Evolutionary conservation across 331 rosid species (phyloP), one percentile per base, ranked within the genome.

Genomic region (Arachis monticola): DNA sequence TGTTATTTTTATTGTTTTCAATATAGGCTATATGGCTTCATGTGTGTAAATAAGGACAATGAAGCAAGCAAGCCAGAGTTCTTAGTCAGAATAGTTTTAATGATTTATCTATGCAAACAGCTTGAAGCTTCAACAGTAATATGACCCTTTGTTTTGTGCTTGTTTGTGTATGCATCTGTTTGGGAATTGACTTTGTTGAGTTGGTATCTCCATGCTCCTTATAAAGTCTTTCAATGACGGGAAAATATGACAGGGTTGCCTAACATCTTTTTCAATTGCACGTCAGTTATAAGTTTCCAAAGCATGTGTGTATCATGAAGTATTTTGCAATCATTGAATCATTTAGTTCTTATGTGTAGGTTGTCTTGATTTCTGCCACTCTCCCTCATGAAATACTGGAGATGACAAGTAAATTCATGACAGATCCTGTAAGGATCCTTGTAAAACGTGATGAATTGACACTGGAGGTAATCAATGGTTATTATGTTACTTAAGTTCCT

Each of bases 401-500:
- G 90, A 95, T 95, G 44, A 95, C 97, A 66, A 86, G 85, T 60
- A 95, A 95, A 80, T 95, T 95, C 73, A 95, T 92, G 99, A 89
- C 99, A 12, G 99, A 95, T 73, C 98, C 99, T 70, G 92, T 95
- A 53, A 87, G 96, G 81, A 95, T 95, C 83, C 99, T 95, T 70
- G 99, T 95, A 69, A 95, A 95, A 77, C 98, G 98, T 90, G 99
- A 95, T 88, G 99, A 95, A 77, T 85, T 95, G 89, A 95, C 99
- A 38, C 70, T 95, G 84, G 99, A 92, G 97, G 99, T 90, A 72
- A 55, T 80, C 73, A 79, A 60, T 74, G 31, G 7, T 44, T 35
- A 52, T 67, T 75, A 47, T 31, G 32, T 70, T 31, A 5, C 76
- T 56, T 75, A n/a, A 10, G 3, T 65, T 48, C 30, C 47, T 6